Base-by-base conservation (phyloP, 208 protist genomes). In the Crithidia sp. region DNA sequence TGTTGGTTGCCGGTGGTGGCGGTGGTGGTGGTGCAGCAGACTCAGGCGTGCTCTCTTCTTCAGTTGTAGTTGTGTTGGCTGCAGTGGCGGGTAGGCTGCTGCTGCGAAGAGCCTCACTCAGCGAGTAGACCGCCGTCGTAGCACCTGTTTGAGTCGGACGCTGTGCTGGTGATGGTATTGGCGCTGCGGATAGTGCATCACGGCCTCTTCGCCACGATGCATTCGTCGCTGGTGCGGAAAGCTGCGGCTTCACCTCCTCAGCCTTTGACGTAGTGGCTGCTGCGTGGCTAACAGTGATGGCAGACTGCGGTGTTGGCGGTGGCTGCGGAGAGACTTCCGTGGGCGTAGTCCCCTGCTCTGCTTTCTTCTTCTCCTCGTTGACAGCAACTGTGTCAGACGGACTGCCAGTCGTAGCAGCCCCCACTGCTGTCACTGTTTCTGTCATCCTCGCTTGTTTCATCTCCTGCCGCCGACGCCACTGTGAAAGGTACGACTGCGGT, bases 401-500 rank as follows among this genome's bases (percentile, higher is more conserved):
- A 58, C 7, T 16, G 28, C 16, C 0, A 37, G 28, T 16, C 28
- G 8, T 1, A 37, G 17, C 9, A 9, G 54, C 0, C 49, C 7
- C 49, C n/a, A 19, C 53, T 40, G 41, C 39, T 41, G 45, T 37
- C 40, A 2, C 17, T 12, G 5, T 41, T 12, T 62, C 4, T n/a
- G 5, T 19, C 41, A 5, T 52, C 43, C 57, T 36, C 13, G 16
- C 17, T 39, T 56, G 8, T 14, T 67, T 77, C 49, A 52, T 49
- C 40, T 56, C 57, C 52, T 77, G 72, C 2, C 64, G 57, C 45
- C 71, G 72, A 28, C 72, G 72, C 72, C 72, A 77, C 64, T 61
- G 63, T 57, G 59, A 17, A 14, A 77, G 58, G 17, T 66, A 59
- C 45, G 72, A 71, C 58, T 77, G 65, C 57, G 72, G 52, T 2